A percentile compares a stretch with the other conserved stretches of the same genome.
These are phyloP conservation scores for Chalciporus chontae DNA, from an alignment of 768 basidiomycete species.

Conservation along the genomic window DNA sequence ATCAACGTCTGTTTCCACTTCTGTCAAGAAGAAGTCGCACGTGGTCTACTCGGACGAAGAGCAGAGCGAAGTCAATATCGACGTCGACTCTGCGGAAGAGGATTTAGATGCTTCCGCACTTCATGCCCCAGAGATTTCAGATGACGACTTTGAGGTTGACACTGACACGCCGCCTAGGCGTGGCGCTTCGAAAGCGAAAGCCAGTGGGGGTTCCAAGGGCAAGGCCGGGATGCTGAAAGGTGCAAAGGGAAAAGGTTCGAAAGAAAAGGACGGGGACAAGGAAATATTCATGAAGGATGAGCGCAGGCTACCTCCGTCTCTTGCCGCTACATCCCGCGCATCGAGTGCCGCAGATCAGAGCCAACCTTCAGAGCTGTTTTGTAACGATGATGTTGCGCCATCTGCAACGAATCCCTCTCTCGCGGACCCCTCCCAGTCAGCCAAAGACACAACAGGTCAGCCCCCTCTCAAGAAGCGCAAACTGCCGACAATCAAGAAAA, in stretches of 20 bases:
- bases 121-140: neutral
- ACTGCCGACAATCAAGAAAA: conserved; percentile 65
- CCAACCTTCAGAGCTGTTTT: conserved; percentile 24
- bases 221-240: conserved; percentile 25
- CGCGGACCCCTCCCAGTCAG: conserved; percentile 23
- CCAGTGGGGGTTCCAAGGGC: conserved; percentile 17
- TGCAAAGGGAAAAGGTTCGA: conserved; percentile 31
- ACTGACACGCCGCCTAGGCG: conserved; percentile 21
- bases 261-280: conserved; percentile 33
- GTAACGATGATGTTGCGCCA: conserved; percentile 28
- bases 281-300: conserved; percentile 42
- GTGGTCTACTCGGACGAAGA: no score
- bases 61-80: no score
- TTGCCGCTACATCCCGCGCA: conserved; percentile 18
- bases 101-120: no score
- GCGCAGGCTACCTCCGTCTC: conserved; percentile 28
- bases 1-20: conserved; percentile 5
- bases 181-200: conserved; percentile 21
- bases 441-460: conserved; percentile 24
- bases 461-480: conserved; percentile 57
- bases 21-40: no score
- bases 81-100: no score
- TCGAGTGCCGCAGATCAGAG: conserved; percentile 33
- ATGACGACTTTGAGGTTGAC: no score
- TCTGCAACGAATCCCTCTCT: conserved; percentile 7